These are phyloP conservation scores for Mycena crocata DNA, from an alignment of 768 basidiomycete species.

Conservation along the genomic window DNA sequence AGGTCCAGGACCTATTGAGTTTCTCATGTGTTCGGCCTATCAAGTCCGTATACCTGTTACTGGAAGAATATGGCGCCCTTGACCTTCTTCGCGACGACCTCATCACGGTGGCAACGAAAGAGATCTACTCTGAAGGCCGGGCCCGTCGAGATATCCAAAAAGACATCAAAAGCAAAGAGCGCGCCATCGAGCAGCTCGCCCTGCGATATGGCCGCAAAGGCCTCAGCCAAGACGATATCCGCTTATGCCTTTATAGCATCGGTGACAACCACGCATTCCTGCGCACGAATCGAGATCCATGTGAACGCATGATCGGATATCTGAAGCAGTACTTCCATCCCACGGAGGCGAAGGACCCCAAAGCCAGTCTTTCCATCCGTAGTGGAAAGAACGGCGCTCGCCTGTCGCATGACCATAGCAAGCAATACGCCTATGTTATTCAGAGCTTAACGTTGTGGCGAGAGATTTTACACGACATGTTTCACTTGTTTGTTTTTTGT, in stretches of 20 bases:
- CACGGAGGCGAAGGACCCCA: slow-evolving; percentile 71
- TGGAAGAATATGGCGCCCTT: slow-evolving; percentile 73
- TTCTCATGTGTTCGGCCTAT: slow-evolving; percentile 86
- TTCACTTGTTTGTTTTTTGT: slow-evolving; percentile 75
- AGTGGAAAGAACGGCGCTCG: slow-evolving; percentile 85
- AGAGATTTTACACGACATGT: slow-evolving; percentile 91
- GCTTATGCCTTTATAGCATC: slow-evolving; percentile 88
- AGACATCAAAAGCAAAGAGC: slow-evolving; percentile 87
- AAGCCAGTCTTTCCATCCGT: slow-evolving; percentile 80
- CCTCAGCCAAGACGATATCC: slow-evolving; percentile 72
- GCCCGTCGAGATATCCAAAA: slow-evolving; percentile 82
- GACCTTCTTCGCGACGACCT: slow-evolving; percentile 83
- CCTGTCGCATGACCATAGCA: slow-evolving; percentile 85
- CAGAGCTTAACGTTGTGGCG: slow-evolving; percentile 91
- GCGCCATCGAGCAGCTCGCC: slow-evolving; percentile 83
- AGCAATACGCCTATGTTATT: slow-evolving; percentile 87
- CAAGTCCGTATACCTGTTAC: slow-evolving; percentile 75
- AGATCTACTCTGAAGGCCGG: slow-evolving; percentile 81
- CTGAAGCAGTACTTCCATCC: slow-evolving; percentile 84
- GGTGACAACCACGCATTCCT: slow-evolving; percentile 93
- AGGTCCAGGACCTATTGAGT: slow-evolving; percentile 82
- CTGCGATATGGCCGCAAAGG: slow-evolving; percentile 68
- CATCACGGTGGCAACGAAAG: slow-evolving; percentile 80
- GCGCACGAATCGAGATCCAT: slow-evolving; percentile 88
- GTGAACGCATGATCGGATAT: slow-evolving; percentile 84